phyloP scores from a whole-genome alignment of 1,139 yeast genomes.

The Scheffersomyces segobiensis region DNA sequence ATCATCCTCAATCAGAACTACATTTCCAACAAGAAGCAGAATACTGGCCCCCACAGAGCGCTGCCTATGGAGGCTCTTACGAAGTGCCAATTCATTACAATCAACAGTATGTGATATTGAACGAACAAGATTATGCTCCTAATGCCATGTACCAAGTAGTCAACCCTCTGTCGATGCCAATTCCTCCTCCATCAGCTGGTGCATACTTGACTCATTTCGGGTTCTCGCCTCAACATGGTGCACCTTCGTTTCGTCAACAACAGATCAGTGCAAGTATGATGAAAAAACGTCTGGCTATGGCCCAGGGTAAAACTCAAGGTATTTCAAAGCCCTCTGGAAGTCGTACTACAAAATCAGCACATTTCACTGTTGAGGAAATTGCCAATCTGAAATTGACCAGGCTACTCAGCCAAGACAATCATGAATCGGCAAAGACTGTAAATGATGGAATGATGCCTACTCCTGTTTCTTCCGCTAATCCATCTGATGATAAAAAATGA shows the following conservation, averaged over 20 bases:
- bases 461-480: constrained; percentile 1
- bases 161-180: constrained; percentile 12
- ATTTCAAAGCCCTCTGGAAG: constrained; percentile 9
- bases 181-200: constrained; percentile 1
- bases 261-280: constrained; percentile 26
- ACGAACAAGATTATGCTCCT: constrained; percentile 16
- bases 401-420: not conserved
- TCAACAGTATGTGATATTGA: constrained; percentile 13
- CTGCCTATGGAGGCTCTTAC: constrained; percentile 11
- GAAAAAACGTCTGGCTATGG: constrained; percentile 25
- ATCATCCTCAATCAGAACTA: not conserved
- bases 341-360: not conserved
- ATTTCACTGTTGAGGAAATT: not conserved
- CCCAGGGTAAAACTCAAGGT: constrained; percentile 12
- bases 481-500: constrained; percentile 2
- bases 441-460: constrained; percentile 1
- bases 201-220: constrained; percentile 5
- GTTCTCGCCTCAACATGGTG: constrained; percentile 2
- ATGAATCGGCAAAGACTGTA: not conserved
- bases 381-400: not conserved
- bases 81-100: constrained; percentile 12
- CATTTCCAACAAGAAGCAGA: constrained; percentile 19
- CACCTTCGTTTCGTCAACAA: constrained; percentile 23
- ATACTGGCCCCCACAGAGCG: constrained; percentile 20
- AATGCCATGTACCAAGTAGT: constrained; percentile 14